These are phyloP conservation scores for Diaporthe australafricana DNA, from an alignment of 2,329 filamentous ascomycete species.

Conservation along the genomic window DNA sequence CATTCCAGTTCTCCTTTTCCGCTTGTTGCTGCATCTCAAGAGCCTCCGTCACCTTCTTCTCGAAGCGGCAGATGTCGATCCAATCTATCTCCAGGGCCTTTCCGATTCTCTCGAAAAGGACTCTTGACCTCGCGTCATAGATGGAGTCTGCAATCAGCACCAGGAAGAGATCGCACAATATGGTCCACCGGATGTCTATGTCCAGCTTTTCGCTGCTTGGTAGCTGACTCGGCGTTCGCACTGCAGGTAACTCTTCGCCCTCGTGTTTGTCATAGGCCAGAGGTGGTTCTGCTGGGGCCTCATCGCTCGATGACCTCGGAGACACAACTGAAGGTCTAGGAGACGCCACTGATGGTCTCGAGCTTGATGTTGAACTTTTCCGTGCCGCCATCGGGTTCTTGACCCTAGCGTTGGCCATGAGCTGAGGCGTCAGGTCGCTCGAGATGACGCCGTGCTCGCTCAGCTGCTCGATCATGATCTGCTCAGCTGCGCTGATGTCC, in stretches of 20 bases:
- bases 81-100: conserved; percentile 83
- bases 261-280: conserved; percentile 73
- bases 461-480: conserved; percentile 98
- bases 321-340: conserved; percentile 37
- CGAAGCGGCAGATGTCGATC: conserved; percentile 95
- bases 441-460: conserved; percentile 91
- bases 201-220: conserved; percentile 87
- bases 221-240: conserved; percentile 85
- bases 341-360: conserved; percentile 29
- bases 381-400: conserved; percentile 86
- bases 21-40: conserved; percentile 97
- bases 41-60: conserved; percentile 96
- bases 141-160: conserved; percentile 95
- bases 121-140: conserved; percentile 90
- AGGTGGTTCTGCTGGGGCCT: conserved; percentile 62
- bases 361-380: conserved; percentile 34
- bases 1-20: conserved; percentile 97
- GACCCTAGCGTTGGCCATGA: conserved; percentile 93
- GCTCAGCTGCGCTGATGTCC: conserved; percentile 92
- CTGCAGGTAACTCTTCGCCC: conserved; percentile 79
- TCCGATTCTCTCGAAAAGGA: conserved; percentile 85
- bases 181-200: conserved; percentile 96
- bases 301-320: conserved; percentile 49
- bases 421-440: conserved; percentile 81
- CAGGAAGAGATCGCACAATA: conserved; percentile 94